Evolutionary conservation across 2,329 filamentous ascomycete species (phyloP).

Genomic region (Plectosphaerella cucumerina): DNA sequence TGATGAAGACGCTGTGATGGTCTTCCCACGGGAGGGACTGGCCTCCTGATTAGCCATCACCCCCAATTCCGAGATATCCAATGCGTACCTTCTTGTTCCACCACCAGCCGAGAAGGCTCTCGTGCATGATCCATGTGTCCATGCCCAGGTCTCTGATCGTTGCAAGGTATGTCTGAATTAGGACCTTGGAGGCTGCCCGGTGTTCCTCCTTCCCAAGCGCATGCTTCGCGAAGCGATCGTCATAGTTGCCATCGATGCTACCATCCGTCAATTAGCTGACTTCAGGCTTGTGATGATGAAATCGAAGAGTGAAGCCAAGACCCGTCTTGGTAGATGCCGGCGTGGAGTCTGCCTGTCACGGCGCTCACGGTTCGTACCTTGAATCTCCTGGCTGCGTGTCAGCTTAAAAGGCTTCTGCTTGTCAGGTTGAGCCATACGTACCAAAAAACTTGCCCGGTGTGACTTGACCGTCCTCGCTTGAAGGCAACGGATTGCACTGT

Average conservation of each 20-base stretch:
- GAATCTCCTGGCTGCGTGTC: neutral
- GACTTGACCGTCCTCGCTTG: neutral
- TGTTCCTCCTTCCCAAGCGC: conserved; percentile 50
- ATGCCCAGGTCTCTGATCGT: conserved; percentile 62
- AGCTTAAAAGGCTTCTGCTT: no score
- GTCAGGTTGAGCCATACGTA: neutral
- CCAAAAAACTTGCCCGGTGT: neutral
- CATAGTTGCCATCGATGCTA: conserved; percentile 29
- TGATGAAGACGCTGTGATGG: conserved; percentile 73
- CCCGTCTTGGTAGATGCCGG: no score
- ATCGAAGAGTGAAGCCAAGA: no score
- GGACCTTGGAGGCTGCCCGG: conserved; percentile 56
- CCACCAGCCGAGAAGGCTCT: conserved; percentile 85
- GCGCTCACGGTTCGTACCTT: neutral
- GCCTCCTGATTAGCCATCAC: neutral
- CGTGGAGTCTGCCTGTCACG: no score
- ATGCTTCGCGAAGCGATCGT: conserved; percentile 31
- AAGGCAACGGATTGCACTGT: no score
- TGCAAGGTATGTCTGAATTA: conserved; percentile 68
- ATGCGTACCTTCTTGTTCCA: conserved; percentile 58
- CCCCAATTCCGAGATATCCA: neutral
- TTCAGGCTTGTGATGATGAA: no score
- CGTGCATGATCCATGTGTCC: conserved; percentile 81
- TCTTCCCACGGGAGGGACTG: conserved; percentile 73
- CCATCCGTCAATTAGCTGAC: neutral